Base-by-base conservation (phyloP, 805 yeast species). In the Zygoascus flipseniorum region DNA sequence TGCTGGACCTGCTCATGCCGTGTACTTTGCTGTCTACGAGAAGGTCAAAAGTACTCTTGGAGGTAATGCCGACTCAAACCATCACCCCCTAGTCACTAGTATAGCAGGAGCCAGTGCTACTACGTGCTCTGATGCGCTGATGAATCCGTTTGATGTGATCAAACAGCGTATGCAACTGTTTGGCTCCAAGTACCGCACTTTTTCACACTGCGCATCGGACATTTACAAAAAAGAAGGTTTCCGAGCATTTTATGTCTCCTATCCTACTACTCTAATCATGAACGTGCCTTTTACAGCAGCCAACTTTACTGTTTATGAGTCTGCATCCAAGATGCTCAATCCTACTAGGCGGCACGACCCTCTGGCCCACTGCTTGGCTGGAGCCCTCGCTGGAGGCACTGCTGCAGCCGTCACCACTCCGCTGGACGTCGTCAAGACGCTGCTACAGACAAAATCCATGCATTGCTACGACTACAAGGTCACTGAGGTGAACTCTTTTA, bases 1-100 rank as follows among this genome's bases (percentile, higher is more conserved):
- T 41, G 97, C 99, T n/a, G 99, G 99, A 6, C 99, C 99, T 2
- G 97, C 98, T 2, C 99, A 92, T 72, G 98, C 98, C 2, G 85
- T 93, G 6, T 92, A 93, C 70, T 92, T 89, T 67, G 83, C 90
- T n/a, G 95, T 93, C 3, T 93, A 89, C 69, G 99, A 92, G 70
- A 76, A 82, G 50, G 77, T 89, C 48, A 85, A 86, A 65, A 80
- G 85, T 8, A 65, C 75, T 11, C 69, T 85, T 49, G 75, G 74
- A 39, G 71, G 72, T 51, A 65, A 65, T 46, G 77, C 74, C 44
- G 77, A 74, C 61, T 67, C 68, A 46, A 56, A 80, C 31, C 81
- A 82, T 64, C 92, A 87, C 64, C 93, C 97, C 19, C 62, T 86
- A 39, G 84, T 87, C 59, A 92, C 96, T 5, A 85, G 95, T 18